These are phyloP conservation scores for Candida alai DNA, from an alignment of 805 yeast species.

Conservation along the genomic window DNA sequence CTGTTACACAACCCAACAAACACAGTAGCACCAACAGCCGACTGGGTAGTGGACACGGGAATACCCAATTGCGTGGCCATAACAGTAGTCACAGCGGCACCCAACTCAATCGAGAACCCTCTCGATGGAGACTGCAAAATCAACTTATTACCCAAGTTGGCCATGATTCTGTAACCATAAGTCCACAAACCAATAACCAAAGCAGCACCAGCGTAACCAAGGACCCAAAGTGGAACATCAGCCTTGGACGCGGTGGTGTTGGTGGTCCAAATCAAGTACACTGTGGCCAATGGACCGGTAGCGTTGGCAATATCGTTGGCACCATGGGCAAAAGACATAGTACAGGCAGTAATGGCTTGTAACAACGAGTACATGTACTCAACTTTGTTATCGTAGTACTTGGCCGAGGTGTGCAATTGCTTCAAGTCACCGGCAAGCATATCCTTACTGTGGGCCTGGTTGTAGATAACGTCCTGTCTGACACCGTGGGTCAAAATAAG, in stretches of 20 bases:
- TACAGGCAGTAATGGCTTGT: slow-evolving; percentile 70
- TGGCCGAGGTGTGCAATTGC: slow-evolving; percentile 53
- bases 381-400: slow-evolving; percentile 64
- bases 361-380: slow-evolving; percentile 65
- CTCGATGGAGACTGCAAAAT: slow-evolving; percentile 75
- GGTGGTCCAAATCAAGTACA: slow-evolving; percentile 57
- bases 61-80: slow-evolving; percentile 71
- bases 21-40: slow-evolving; percentile 76
- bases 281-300: slow-evolving; percentile 68
- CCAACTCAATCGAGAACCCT: slow-evolving; percentile 73
- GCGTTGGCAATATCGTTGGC: slow-evolving; percentile 79
- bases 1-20: slow-evolving; percentile 71
- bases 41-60: slow-evolving; percentile 76
- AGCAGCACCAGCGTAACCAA: slow-evolving; percentile 63
- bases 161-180: slow-evolving; percentile 67
- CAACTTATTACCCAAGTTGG: slow-evolving; percentile 67
- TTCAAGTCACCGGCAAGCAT: slow-evolving; percentile 44
- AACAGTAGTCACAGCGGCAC: slow-evolving; percentile 72
- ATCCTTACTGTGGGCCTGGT: slow-evolving; percentile 40
- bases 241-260: slow-evolving; percentile 45
- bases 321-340: slow-evolving; percentile 82
- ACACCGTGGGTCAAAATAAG: slow-evolving; percentile 55
- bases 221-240: slow-evolving; percentile 68
- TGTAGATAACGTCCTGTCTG: slow-evolving; percentile 55
- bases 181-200: slow-evolving; percentile 69